Percentiles rank a stretch among this genome's conserved stretches.
These are phyloP conservation scores for Hibiscus trionum DNA, from an alignment of 345 rosid genomes.

Conservation along the genomic window DNA sequence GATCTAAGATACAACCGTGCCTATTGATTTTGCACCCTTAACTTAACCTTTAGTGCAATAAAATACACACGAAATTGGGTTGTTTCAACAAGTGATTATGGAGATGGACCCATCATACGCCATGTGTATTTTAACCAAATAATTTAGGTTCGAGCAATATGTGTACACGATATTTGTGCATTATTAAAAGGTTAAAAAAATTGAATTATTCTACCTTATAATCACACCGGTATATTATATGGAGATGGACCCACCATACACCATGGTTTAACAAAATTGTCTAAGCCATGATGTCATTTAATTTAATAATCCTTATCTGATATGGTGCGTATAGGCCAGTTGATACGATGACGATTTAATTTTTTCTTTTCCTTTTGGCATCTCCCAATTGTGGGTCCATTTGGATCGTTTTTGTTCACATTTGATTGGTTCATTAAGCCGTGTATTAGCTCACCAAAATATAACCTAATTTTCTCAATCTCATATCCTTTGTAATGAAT, in stretches of 20 bases:
- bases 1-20: background rate
- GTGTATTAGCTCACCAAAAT: background rate
- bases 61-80: no score
- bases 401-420: background rate
- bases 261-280: constrained; percentile 10
- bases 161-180: no score
- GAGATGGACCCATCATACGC: no score
- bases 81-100: no score
- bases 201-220: no score
- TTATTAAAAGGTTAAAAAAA: no score
- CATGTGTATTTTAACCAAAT: no score
- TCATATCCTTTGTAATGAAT: background rate
- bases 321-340: background rate
- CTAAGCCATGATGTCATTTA: constrained; percentile 26
- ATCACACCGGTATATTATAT: no score
- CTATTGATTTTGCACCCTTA: no score
- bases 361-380: background rate
- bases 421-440: constrained; percentile 1
- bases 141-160: no score
- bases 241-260: constrained; percentile 4
- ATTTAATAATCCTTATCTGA: constrained; percentile 15
- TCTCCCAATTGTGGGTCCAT: background rate
- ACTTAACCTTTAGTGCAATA: no score
- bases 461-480: constrained; percentile 10
- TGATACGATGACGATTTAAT: background rate